Conservation (phyloP, 306 rosid genomes). For the Vicia villosa region DNA sequence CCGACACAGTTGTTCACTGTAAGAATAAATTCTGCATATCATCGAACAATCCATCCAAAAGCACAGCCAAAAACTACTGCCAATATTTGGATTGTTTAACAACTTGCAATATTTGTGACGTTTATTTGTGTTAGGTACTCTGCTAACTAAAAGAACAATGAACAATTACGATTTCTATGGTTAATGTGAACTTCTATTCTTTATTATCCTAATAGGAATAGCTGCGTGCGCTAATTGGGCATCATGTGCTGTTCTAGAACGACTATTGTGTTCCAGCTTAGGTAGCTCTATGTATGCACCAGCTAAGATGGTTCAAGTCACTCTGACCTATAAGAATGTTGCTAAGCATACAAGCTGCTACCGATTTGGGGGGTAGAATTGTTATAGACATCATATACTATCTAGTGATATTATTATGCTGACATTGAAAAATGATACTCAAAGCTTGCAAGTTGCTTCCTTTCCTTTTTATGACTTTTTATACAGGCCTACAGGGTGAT, state of each 20-base stretch:
- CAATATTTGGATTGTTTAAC: constrained; percentile 5
- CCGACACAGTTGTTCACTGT: background rate
- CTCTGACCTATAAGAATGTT: constrained; percentile 10
- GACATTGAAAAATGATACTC: background rate
- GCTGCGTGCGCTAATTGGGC: constrained; percentile 29
- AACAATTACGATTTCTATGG: background rate
- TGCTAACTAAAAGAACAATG: background rate
- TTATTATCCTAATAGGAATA: constrained; percentile 29
- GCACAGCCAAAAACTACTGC: background rate
- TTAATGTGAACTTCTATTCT: background rate
- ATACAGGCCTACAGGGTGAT: background rate
- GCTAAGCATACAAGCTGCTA: constrained; percentile 14
- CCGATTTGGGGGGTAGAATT: constrained; percentile 27
- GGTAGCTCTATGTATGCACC: constrained; percentile 18
- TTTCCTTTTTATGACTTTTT: background rate
- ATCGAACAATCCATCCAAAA: background rate
- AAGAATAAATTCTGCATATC: constrained; percentile 1
- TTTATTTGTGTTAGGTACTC: background rate
- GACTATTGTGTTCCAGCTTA: constrained; percentile 31
- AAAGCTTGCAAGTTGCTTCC: background rate
- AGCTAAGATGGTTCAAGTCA: constrained; percentile 13
- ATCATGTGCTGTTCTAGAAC: constrained; percentile 13
- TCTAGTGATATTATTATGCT: background rate
- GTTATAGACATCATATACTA: background rate
- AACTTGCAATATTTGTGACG: constrained; percentile 13